Conservation (phyloP, 1,139 yeast genomes). For the Petasospora fabianii region DNA sequence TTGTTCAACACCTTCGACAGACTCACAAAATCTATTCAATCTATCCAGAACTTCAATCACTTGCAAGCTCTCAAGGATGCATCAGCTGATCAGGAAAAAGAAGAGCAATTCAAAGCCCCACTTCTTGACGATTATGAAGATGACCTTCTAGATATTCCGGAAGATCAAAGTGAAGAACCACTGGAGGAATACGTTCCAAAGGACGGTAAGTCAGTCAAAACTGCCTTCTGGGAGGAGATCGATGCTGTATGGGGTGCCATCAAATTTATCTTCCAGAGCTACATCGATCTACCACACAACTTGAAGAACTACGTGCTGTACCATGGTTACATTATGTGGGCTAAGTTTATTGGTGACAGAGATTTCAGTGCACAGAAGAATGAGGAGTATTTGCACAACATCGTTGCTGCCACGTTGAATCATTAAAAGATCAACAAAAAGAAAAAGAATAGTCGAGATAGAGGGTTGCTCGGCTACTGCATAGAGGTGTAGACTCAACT, state of each 20-base stretch:
- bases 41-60: constrained; percentile 65
- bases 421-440: not conserved
- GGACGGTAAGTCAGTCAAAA: constrained; percentile 30
- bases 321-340: constrained; percentile 63
- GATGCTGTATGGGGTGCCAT: constrained; percentile 60
- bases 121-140: constrained; percentile 25
- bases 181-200: constrained; percentile 9
- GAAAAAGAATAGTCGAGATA: too few species aligned
- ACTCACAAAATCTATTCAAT: constrained; percentile 75
- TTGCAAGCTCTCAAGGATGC: constrained; percentile 9
- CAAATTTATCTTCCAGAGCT: constrained; percentile 62
- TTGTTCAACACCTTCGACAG: constrained; percentile 90
- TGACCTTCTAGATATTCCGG: constrained; percentile 7
- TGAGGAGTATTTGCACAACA: constrained; percentile 20
- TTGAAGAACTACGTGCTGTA: constrained; percentile 48
- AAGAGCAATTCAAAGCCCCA: constrained; percentile 24
- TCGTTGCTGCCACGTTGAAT: constrained; percentile 8
- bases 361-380: constrained; percentile 18
- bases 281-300: constrained; percentile 64
- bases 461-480: too few species aligned
- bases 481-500: too few species aligned
- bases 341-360: constrained; percentile 62
- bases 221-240: constrained; percentile 51
- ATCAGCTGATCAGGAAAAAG: constrained; percentile 7
- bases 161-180: constrained; percentile 7